Evolutionary conservation across 441 rosid genomes (phyloP).

Genomic region (Arabidopsis hybrid): DNA sequence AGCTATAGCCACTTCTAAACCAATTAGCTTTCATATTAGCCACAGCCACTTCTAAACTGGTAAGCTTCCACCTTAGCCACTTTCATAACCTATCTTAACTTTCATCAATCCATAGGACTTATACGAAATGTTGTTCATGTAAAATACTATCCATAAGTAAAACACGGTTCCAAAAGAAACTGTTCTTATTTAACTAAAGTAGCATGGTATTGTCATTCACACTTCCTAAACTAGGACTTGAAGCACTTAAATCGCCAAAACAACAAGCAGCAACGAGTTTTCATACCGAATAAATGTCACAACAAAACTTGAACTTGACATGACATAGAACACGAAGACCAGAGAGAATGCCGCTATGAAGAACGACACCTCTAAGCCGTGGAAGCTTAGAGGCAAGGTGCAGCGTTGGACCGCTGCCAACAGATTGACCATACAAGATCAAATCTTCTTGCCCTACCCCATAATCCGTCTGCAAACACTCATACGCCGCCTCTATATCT

Average conservation of each 20-base stretch:
- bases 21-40: slow-evolving; percentile 21
- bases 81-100: background rate
- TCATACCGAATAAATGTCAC: slow-evolving; percentile 84
- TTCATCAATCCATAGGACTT: too few species aligned
- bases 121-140: too few species aligned
- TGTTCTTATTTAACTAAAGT: background rate
- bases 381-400: slow-evolving; percentile 98
- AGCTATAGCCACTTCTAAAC: background rate
- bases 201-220: background rate
- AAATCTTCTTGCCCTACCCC: slow-evolving; percentile 94
- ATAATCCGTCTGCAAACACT: slow-evolving; percentile 88
- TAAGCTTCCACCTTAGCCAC: background rate
- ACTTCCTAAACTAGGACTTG: background rate
- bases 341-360: slow-evolving; percentile 97
- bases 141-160: background rate
- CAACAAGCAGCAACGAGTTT: slow-evolving; percentile 6
- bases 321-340: slow-evolving; percentile 99
- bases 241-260: background rate
- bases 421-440: slow-evolving; percentile 95
- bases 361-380: slow-evolving; percentile 92
- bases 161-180: background rate
- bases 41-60: background rate
- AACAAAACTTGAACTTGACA: slow-evolving; percentile 83
- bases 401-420: slow-evolving; percentile 96
- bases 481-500: slow-evolving; percentile 96